Evolutionary conservation across 441 rosid genomes (phyloP), one percentile per base, ranked within the genome.

Genomic region (Bocquillonia castaneifolia): DNA sequence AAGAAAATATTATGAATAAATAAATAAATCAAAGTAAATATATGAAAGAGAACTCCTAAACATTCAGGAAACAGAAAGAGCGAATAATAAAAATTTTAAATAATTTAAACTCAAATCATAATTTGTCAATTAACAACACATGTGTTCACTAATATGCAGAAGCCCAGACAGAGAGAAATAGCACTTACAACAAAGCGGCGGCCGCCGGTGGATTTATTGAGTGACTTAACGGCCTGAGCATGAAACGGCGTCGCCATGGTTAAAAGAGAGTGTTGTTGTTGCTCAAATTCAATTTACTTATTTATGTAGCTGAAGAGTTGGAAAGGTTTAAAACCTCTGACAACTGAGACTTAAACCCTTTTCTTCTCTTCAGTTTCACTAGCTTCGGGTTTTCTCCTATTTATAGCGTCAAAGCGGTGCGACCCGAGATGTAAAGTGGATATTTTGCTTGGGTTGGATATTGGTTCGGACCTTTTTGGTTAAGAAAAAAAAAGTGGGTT

Each of bases 171-270:
- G 10, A 15, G 42, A 17, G 72, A 23, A 54, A 53, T 29, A 47
- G 20, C 47, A 29, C 87, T 53, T 66, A 93, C 99, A 67, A 82
- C 83, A 72, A 94, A 92, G 74, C 91, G 92, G 76, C 86, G 81
- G 62, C 96, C 84, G 26, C 96, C 97, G 20, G 81, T 69, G 32
- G 85, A 82, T 65, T 68, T 85, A 85, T 91, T 94, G 75, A 94
- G 93, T n/a, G 92, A 90, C 82, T 94, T 94, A 44, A 91, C 97
- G 3, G 90, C 93, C 63, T 71, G 78, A 69, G 95, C 92, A 52
- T 93, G 90, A 13, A 82, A 77, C 15, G 64, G 45, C 22, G 79
- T 64, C 64, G 76, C 76, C 74, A 75, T 75, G 54, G 28, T 3
- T 5, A 42, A 12, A 4, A 36, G 10, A 37, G 26, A 13, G 20